Conservation (phyloP, 225 moss, liverwort and hornwort species). For the Climacium dendroides region DNA sequence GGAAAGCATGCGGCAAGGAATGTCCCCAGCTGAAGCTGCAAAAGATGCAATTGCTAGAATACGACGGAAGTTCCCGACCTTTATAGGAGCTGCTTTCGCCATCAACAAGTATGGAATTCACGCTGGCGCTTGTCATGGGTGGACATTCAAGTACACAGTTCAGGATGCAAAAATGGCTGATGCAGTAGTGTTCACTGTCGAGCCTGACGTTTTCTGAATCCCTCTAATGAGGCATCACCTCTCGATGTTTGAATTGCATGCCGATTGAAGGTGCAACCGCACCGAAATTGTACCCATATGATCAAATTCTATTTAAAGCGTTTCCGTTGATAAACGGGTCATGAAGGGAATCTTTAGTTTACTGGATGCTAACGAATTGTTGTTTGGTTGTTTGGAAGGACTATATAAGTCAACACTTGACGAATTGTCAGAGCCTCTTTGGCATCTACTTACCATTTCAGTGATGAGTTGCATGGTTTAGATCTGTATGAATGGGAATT, state of each 20-base stretch:
- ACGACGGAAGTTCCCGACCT: constrained; percentile 68
- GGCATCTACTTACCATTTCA: background rate
- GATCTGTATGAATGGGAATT: background rate
- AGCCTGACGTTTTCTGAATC: constrained; percentile 3
- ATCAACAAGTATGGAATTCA: constrained; percentile 58
- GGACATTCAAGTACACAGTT: constrained; percentile 82
- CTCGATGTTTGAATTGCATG: background rate
- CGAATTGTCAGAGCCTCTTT: background rate
- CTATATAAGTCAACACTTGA: background rate
- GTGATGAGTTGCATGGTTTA: background rate
- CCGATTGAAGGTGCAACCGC: background rate
- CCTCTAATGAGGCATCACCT: background rate
- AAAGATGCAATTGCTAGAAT: constrained; percentile 69
- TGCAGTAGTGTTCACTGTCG: constrained; percentile 14
- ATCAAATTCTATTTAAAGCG: background rate
- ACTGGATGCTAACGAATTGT: background rate
- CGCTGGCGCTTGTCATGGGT: constrained; percentile 84
- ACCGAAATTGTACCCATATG: background rate
- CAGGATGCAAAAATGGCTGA: constrained; percentile 48
- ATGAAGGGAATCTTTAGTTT: background rate
- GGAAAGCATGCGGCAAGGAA: constrained; percentile 92
- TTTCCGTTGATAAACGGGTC: background rate
- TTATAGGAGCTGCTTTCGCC: constrained; percentile 80
- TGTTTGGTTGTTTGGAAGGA: background rate
- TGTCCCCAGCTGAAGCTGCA: constrained; percentile 67